Evolutionary conservation across 495 filamentous ascomycete species (phyloP), one percentile per base, ranked within the genome.

Genomic region (Cercophora scortea): DNA sequence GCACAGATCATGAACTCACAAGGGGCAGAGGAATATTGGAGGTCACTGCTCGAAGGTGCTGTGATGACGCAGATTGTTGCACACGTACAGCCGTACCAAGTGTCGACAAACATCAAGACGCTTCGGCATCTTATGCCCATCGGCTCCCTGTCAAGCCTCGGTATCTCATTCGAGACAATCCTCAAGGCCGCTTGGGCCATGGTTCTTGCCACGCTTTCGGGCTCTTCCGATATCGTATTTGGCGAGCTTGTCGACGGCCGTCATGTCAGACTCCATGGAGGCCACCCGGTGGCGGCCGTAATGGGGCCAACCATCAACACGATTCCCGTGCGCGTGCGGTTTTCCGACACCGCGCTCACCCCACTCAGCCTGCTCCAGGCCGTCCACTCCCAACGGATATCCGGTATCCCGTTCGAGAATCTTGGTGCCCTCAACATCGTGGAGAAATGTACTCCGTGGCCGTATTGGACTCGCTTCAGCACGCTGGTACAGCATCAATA

Each of bases 191-290:
- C 73, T 1, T 77, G 74, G 74, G 71, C 71, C 0, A 70, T 76
- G 58, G 72, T 74, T 0, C 66, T 77, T 32, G 71, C 69, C 5
- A 71, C 58, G n/a, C 53, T 75, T 11, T 72, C 70, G 1, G 69
- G 61, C 4, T 69, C 66, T 0, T 65, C 69, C 8, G 74, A 77
- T 32, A 68, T 77, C 13, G 69, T 76, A 12, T 77, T 77, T 47
- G 74, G 74, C n/a, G 68, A 76, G 50, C 51, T 75, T 11, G 61
- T 77, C 19, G 72, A 69, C 45, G 80, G 80, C 35, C 67, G 81
- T 0, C 66, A 73, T 49, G 51, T 72, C 6, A 61, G 59, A 12
- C 64, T 75, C 0, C 59, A 57, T 3, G 58, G 59, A 32, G 63
- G 66, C 6, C 63, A 71, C 16, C 57, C 60, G 3, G 62, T 71